Evolutionary conservation across 2,329 filamentous ascomycete species (phyloP), one percentile per base, ranked within the genome.

Genomic region (Drechslera avenae): DNA sequence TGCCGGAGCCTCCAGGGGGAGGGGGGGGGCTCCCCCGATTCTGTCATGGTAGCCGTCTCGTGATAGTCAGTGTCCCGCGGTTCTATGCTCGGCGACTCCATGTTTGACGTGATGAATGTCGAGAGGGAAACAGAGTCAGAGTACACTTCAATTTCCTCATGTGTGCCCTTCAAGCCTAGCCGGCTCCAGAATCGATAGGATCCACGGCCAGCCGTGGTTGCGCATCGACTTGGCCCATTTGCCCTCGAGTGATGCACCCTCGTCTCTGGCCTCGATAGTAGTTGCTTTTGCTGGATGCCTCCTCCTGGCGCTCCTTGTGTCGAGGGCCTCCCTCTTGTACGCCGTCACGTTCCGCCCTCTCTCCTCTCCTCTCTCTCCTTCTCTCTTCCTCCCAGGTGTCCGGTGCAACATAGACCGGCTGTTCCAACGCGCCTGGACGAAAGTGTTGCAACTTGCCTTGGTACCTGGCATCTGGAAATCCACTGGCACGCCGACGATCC

Each of bases 381-480:
- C 54, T 60, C 60, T 56, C 64, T 66, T 52, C 58, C 53, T 63
- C 56, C 59, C 59, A 63, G 62, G 67, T 57, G 61, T 57, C 59
- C 59, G 63, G 72, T 74, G 71, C 69, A 65, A 74, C 73, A 56
- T 45, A 60, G 59, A 61, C 58, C 66, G 58, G 63, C 62, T 70
- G 68, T 72, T 73, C 72, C 67, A 68, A 65, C 59, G 61, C 65
- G 66, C 57, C 62, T 67, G 62, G 55, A 63, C 60, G 52, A 64
- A 66, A 62, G 70, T 69, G 70, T 72, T 65, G 69, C 72, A 70
- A 63, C 63, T 62, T 62, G 65, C 64, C 65, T 68, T 71, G 55
- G 73, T 75, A 60, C 71, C 73, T 74, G 71, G 71, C 67, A 68
- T 63, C 64, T 56, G 61, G 61, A 69, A 59, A 55, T 60, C 52